Conservation (phyloP, 2,329 filamentous ascomycete genomes). For the Pyricularia sp. region DNA sequence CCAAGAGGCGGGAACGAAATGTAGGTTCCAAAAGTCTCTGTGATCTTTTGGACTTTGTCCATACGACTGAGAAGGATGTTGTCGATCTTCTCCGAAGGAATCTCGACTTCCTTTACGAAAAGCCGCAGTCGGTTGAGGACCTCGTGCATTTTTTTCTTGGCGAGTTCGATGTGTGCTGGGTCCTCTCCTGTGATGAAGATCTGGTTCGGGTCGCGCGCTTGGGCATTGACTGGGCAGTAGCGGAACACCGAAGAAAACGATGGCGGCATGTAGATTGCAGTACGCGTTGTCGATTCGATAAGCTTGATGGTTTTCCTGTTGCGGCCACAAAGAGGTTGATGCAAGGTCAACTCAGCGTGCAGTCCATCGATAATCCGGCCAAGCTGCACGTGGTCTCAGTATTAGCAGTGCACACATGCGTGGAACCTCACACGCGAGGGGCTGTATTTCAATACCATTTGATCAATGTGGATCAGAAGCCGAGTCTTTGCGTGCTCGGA, state of each 20-base stretch:
- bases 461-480: slow-evolving; percentile 94
- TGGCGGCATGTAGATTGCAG: slow-evolving; percentile 95
- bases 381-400: slow-evolving; percentile 36
- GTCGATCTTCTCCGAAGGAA: slow-evolving; percentile 88
- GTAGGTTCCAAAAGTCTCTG: slow-evolving; percentile 92
- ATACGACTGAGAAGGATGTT: slow-evolving; percentile 83
- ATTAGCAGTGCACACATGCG: not conserved
- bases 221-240: slow-evolving; percentile 76
- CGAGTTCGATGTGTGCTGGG: slow-evolving; percentile 72
- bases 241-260: slow-evolving; percentile 87
- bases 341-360: slow-evolving; percentile 76
- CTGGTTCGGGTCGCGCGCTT: slow-evolving; percentile 74
- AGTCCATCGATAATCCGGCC: slow-evolving; percentile 68
- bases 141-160: slow-evolving; percentile 87
- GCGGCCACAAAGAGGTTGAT: slow-evolving; percentile 86
- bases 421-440: slow-evolving; percentile 1
- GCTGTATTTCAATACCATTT: slow-evolving; percentile 54
- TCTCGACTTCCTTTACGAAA: slow-evolving; percentile 84
- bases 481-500: slow-evolving; percentile 95
- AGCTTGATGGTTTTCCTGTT: slow-evolving; percentile 96
- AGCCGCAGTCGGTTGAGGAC: slow-evolving; percentile 72
- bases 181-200: slow-evolving; percentile 93
- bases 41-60: slow-evolving; percentile 96
- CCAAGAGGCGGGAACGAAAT: slow-evolving; percentile 86
- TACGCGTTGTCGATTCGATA: slow-evolving; percentile 91